A percentile compares a stretch with the other conserved stretches of the same genome.
Evolutionary conservation across 2,329 filamentous ascomycete species (phyloP).

Genomic region (Trichoderma sp.): DNA sequence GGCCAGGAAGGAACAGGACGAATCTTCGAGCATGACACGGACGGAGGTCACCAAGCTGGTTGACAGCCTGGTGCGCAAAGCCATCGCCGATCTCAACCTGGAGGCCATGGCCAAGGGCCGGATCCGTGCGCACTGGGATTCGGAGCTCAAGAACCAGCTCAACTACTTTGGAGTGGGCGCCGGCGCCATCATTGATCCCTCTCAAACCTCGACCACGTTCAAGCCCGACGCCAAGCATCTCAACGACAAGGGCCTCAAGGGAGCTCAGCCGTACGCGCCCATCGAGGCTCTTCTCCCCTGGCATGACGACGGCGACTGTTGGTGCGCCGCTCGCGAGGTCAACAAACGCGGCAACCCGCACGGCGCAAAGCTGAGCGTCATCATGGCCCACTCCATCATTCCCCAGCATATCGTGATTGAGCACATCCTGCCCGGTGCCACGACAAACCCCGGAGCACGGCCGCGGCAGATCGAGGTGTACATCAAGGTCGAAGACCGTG

Average conservation of each 20-base stretch:
- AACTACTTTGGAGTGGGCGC: constrained; percentile 73
- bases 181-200: constrained; percentile 66
- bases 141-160: constrained; percentile 56
- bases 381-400: constrained; percentile 59
- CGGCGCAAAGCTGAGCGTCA: constrained; percentile 66
- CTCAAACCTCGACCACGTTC: constrained; percentile 63
- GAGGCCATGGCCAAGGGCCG: constrained; percentile 51
- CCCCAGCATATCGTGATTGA: constrained; percentile 73
- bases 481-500: constrained; percentile 57
- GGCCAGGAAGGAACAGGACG: constrained; percentile 34
- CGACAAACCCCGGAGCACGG: constrained; percentile 62
- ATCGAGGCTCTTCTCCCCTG: constrained; percentile 65
- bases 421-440: constrained; percentile 65
- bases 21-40: constrained; percentile 42
- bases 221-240: constrained; percentile 35
- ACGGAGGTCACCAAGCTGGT: constrained; percentile 48
- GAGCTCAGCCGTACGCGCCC: constrained; percentile 41
- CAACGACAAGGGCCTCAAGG: constrained; percentile 32
- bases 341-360: constrained; percentile 49
- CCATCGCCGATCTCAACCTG: constrained; percentile 50
- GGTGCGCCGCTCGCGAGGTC: constrained; percentile 65
- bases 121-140: constrained; percentile 49
- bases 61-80: constrained; percentile 47
- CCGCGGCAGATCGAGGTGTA: constrained; percentile 73
- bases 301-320: constrained; percentile 83